These are phyloP conservation scores for Pestalotiopsis sp. DNA, from an alignment of 2,329 filamentous ascomycete species.

Conservation along the genomic window DNA sequence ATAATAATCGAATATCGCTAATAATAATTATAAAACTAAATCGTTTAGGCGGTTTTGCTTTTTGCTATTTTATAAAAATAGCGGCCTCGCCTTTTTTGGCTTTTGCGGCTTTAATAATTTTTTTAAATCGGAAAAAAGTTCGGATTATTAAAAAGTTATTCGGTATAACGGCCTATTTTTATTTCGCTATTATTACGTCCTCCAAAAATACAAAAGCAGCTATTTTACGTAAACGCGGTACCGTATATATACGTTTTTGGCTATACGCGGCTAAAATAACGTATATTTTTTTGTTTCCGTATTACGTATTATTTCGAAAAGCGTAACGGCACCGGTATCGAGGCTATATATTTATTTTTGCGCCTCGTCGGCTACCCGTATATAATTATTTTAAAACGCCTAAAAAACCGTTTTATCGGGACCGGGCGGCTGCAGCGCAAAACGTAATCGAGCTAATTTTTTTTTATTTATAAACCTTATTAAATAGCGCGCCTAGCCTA, in stretches of 20 bases:
- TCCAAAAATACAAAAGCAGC: neutral
- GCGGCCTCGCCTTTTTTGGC: too few species aligned
- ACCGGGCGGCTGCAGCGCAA: too few species aligned
- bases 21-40: too few species aligned
- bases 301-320: neutral
- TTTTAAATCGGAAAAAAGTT: too few species aligned
- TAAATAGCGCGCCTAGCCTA: too few species aligned
- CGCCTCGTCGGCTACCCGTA: neutral
- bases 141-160: too few species aligned
- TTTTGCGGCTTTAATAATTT: too few species aligned
- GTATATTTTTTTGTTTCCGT: neutral
- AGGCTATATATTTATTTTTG: neutral
- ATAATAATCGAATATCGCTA: too few species aligned
- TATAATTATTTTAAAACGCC: neutral
- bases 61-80: too few species aligned
- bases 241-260: neutral
- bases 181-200: neutral
- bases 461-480: too few species aligned
- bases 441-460: too few species aligned
- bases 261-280: neutral
- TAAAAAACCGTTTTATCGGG: neutral
- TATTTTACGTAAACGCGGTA: neutral
- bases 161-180: neutral
- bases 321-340: neutral
- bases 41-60: too few species aligned